phyloP scores from a whole-genome alignment of 1,284 basidiomycete genomes.

The Ceratorhiza oryzae-sativae region DNA sequence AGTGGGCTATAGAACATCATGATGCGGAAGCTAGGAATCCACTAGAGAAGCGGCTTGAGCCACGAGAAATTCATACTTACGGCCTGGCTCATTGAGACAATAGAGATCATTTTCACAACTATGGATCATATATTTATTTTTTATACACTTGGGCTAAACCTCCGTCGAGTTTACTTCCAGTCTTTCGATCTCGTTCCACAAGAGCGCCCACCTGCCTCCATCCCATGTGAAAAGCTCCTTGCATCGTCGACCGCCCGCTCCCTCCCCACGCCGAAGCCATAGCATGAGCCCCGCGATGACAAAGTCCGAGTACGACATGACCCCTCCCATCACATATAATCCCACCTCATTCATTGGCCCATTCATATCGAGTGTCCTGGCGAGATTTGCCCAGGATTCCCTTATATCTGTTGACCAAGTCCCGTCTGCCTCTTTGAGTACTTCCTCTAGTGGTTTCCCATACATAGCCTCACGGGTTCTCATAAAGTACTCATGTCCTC shows the following conservation, averaged over 20 bases:
- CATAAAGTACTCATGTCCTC: constrained; percentile 24
- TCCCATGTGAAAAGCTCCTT: constrained; percentile 23
- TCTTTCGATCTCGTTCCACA: constrained; percentile 20
- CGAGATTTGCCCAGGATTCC: not conserved
- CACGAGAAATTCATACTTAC: constrained; percentile 2
- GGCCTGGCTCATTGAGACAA: constrained; percentile 8
- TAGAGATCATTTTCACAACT: not conserved
- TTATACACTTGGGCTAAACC: not conserved
- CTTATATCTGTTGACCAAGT: constrained; percentile 11
- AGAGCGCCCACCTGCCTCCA: constrained; percentile 19
- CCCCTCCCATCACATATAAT: constrained; percentile 19
- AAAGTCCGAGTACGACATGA: constrained; percentile 17
- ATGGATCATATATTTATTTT: not conserved
- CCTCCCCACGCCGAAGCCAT: constrained; percentile 28
- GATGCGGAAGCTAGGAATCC: not conserved
- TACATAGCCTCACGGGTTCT: constrained; percentile 19
- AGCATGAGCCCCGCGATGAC: constrained; percentile 8
- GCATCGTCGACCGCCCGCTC: not conserved
- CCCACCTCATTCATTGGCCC: constrained; percentile 9
- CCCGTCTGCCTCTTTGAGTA: constrained; percentile 3
- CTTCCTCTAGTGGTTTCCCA: not conserved
- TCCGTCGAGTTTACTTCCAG: constrained; percentile 15
- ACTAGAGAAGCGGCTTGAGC: not conserved
- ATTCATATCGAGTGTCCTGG: not conserved
- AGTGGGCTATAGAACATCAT: constrained; percentile 39